Evolutionary conservation across 1,139 yeast species (phyloP).

Genomic region (Zygosaccharomyces pseudobailii): DNA sequence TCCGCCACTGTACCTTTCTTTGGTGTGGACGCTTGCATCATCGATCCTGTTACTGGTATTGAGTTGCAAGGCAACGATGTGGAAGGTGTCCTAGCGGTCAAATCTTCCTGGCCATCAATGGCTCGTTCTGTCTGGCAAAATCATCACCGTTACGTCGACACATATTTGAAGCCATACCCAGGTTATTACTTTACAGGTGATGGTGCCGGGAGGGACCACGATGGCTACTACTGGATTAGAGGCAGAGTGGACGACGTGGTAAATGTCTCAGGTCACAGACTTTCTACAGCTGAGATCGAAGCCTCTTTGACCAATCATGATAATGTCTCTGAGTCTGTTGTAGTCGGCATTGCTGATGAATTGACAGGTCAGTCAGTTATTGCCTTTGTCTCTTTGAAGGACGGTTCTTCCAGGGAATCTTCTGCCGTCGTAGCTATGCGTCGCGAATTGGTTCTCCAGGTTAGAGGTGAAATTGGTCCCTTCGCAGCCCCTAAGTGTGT

Average conservation of each 20-base stretch:
- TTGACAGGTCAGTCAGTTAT: constrained; percentile 82
- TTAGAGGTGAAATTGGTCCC: constrained; percentile 77
- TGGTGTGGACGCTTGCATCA: constrained; percentile 63
- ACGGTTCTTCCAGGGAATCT: constrained; percentile 36
- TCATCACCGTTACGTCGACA: constrained; percentile 61
- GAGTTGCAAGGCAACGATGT: constrained; percentile 58
- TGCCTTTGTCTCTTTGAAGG: constrained; percentile 67
- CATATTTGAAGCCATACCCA: constrained; percentile 65
- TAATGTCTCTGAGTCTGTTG: constrained; percentile 71
- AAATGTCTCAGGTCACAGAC: constrained; percentile 74
- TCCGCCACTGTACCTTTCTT: constrained; percentile 75
- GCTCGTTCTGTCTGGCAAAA: constrained; percentile 73
- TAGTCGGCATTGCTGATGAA: constrained; percentile 76
- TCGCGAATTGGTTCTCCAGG: constrained; percentile 64
- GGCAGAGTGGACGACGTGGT: constrained; percentile 84
- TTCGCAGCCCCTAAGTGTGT: constrained; percentile 78
- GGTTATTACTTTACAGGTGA: constrained; percentile 74
- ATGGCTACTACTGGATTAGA: constrained; percentile 74
- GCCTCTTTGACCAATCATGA: constrained; percentile 70
- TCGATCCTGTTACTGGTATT: constrained; percentile 68
- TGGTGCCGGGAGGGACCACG: constrained; percentile 75
- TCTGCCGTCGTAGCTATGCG: constrained; percentile 44
- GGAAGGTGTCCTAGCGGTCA: constrained; percentile 72
- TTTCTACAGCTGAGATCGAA: constrained; percentile 79
- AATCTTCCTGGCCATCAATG: constrained; percentile 74